Evolutionary conservation across 1,139 yeast genomes (phyloP).

Genomic region (Geotrichum macrosporum): DNA sequence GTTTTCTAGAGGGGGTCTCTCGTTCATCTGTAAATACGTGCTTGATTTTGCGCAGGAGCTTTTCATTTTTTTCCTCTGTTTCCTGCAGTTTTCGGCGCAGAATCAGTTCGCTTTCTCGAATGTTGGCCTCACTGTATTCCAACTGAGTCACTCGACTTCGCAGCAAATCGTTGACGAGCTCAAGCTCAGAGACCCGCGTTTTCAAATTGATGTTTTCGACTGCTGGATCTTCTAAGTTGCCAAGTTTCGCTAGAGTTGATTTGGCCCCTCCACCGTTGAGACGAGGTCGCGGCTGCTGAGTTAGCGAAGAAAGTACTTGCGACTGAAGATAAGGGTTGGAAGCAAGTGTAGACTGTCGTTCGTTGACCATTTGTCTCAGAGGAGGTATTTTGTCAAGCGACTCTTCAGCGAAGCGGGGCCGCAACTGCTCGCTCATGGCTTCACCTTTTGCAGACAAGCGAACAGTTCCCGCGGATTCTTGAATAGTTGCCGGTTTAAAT

Average conservation of each 20-base stretch:
- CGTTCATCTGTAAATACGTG: constrained; percentile 9
- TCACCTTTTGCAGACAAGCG: constrained; percentile 22
- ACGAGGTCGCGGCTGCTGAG: constrained; percentile 5
- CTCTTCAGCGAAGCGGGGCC: constrained; percentile 35
- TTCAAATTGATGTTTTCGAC: constrained; percentile 4
- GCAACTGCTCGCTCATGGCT: constrained; percentile 36
- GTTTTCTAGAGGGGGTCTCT: background rate
- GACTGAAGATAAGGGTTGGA: background rate
- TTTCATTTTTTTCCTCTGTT: constrained; percentile 25
- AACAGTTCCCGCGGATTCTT: constrained; percentile 7
- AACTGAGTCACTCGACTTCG: constrained; percentile 74
- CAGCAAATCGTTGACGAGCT: constrained; percentile 80
- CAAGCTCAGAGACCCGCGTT: constrained; percentile 50
- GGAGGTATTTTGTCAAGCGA: constrained; percentile 36
- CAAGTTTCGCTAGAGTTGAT: background rate
- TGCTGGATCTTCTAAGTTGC: constrained; percentile 3
- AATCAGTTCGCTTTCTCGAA: constrained; percentile 30
- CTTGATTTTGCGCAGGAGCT: constrained; percentile 11
- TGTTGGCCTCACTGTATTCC: constrained; percentile 49
- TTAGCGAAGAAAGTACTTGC: constrained; percentile 1
- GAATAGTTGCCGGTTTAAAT: background rate
- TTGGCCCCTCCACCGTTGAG: background rate
- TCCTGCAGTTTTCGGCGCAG: constrained; percentile 26
- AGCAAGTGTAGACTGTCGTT: background rate
- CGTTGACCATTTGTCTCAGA: constrained; percentile 22